These are phyloP conservation scores for Adansonia gregorii DNA, from an alignment of 441 rosid species.

Conservation along the genomic window DNA sequence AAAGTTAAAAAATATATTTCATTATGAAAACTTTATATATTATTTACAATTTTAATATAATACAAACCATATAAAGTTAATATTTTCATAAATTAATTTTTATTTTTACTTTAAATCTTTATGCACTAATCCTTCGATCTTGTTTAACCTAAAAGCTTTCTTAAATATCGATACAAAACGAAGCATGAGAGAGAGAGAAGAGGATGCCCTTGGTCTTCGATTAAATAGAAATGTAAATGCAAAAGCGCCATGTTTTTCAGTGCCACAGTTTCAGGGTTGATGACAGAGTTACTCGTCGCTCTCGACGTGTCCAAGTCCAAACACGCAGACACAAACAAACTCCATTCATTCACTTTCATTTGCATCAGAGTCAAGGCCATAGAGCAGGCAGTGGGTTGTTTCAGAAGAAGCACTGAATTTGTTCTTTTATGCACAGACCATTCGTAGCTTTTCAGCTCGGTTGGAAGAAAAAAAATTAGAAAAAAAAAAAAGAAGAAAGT, in stretches of 20 bases:
- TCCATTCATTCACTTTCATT: constrained; percentile 32
- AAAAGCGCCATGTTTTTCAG: constrained; percentile 69
- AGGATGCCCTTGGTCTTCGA: too few relatives aligned
- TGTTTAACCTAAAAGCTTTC: constrained; percentile 20
- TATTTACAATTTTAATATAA: too few relatives aligned
- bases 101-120: too few relatives aligned
- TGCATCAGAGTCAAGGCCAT: constrained; percentile 52
- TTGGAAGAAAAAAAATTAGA: background rate
- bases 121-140: too few relatives aligned
- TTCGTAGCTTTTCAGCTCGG: constrained; percentile 25
- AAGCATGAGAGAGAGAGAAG: constrained; percentile 25
- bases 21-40: too few relatives aligned
- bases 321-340: constrained; percentile 28
- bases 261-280: constrained; percentile 51
- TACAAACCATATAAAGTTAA: too few relatives aligned
- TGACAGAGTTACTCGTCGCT: constrained; percentile 46
- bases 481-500: too few relatives aligned
- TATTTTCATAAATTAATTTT: too few relatives aligned
- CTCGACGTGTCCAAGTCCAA: constrained; percentile 32
- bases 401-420: constrained; percentile 37
- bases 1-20: too few relatives aligned
- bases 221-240: too few relatives aligned
- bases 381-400: background rate
- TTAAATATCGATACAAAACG: background rate
- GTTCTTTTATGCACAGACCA: constrained; percentile 43